phyloP scores from a whole-genome alignment of 2,329 filamentous ascomycete genomes.

The Lasiodiplodia sp. region DNA sequence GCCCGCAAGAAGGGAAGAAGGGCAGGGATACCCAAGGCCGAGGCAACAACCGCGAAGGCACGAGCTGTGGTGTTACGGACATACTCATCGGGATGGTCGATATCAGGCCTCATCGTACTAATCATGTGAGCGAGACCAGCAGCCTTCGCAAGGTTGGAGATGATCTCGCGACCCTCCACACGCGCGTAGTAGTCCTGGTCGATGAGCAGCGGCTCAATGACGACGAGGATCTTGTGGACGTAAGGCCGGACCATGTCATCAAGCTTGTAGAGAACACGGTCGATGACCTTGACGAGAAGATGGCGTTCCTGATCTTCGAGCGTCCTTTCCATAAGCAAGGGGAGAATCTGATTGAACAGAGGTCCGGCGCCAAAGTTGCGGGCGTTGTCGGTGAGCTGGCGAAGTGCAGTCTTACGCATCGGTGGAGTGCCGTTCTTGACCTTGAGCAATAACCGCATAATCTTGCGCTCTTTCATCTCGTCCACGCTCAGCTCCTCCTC shows the following conservation, averaged over 20 bases:
- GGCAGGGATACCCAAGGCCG: conserved; percentile 92
- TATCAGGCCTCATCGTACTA: conserved; percentile 98
- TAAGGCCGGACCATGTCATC: conserved; percentile 96
- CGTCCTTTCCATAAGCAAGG: conserved; percentile 96
- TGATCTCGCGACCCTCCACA: conserved; percentile 97
- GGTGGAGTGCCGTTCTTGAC: conserved; percentile 99
- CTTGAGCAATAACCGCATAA: conserved; percentile 95
- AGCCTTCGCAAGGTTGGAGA: conserved; percentile 96
- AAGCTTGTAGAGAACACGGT: conserved; percentile 97
- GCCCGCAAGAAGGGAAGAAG: conserved; percentile 93
- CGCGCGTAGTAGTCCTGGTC: conserved; percentile 99
- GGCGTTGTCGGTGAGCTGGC: conserved; percentile 97
- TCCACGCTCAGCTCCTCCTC: conserved; percentile 91
- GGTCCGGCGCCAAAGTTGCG: conserved; percentile 93
- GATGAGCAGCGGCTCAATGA: conserved; percentile 98
- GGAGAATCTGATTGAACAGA: conserved; percentile 96
- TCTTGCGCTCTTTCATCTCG: conserved; percentile 96
- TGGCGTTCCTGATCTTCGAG: conserved; percentile 98
- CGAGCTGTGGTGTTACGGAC: conserved; percentile 96
- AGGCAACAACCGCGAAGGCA: conserved; percentile 96
- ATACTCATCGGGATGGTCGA: conserved; percentile 98
- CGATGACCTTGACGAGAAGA: conserved; percentile 97
- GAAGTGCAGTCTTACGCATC: conserved; percentile 96
- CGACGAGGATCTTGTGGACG: conserved; percentile 97
- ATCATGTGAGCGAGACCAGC: conserved; percentile 99